Percentiles rank a stretch among this genome's conserved stretches.
Evolutionary conservation across 2,329 filamentous ascomycete genomes (phyloP).

Genomic region (Calonectria crousiana): DNA sequence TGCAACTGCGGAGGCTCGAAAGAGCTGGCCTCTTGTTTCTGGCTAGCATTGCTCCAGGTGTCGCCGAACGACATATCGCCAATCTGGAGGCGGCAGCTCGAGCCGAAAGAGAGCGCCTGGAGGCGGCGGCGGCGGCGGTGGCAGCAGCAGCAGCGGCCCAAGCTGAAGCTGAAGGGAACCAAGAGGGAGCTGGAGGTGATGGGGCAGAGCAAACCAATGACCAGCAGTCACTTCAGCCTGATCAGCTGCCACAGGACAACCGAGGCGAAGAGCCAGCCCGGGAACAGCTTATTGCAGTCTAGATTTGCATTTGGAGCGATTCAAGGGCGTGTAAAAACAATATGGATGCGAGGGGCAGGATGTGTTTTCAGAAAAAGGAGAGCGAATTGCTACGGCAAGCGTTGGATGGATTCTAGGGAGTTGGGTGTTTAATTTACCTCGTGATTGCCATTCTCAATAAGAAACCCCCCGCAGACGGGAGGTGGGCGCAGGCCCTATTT

Average conservation of each 20-base stretch:
- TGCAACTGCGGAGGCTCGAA: slow-evolving; percentile 66
- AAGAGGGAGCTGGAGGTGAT: slow-evolving; percentile 22
- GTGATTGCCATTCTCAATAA: slow-evolving; percentile 31
- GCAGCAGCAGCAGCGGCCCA: slow-evolving; percentile 42
- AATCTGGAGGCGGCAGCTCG: slow-evolving; percentile 66
- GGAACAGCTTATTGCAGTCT: slow-evolving; percentile 39
- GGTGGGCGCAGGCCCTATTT: slow-evolving; percentile 39
- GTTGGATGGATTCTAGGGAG: slow-evolving; percentile 35
- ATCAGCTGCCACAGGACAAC: slow-evolving; percentile 24
- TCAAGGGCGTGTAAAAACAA: slow-evolving; percentile 22
- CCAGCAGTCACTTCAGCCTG: slow-evolving; percentile 34
- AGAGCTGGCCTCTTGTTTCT: slow-evolving; percentile 73
- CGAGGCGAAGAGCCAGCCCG: slow-evolving; percentile 28
- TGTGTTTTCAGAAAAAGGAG: slow-evolving; percentile 36
- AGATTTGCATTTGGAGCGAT: slow-evolving; percentile 26
- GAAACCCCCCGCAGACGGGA: slow-evolving; percentile 34
- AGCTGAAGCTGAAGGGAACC: slow-evolving; percentile 38
- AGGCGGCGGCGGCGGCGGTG: slow-evolving; percentile 54
- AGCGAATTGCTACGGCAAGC: slow-evolving; percentile 28
- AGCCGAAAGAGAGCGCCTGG: slow-evolving; percentile 57
- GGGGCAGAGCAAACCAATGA: slow-evolving; percentile 20
- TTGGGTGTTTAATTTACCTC: slow-evolving; percentile 29
- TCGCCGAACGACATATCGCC: slow-evolving; percentile 74
- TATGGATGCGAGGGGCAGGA: slow-evolving; percentile 30
- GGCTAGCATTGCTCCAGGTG: slow-evolving; percentile 74